Evolutionary conservation across 768 basidiomycete species (phyloP).

Genomic region (Strobilomyces echinocephalus): DNA sequence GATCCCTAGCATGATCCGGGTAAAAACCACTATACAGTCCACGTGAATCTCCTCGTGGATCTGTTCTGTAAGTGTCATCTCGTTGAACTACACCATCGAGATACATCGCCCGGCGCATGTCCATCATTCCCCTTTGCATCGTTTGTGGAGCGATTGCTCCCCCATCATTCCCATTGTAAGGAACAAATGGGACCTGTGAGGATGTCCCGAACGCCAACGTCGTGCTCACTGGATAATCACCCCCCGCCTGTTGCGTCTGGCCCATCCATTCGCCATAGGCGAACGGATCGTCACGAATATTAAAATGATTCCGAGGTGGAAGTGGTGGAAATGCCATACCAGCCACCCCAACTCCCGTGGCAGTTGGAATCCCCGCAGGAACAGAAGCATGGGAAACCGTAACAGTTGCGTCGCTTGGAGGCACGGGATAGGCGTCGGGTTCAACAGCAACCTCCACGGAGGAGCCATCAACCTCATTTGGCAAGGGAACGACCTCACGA

Average conservation of each 20-base stretch:
- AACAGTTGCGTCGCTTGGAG: too few relatives aligned
- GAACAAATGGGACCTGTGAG: background rate
- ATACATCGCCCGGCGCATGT: background rate
- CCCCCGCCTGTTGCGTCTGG: background rate
- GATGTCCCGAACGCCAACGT: too few relatives aligned
- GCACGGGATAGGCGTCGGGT: too few relatives aligned
- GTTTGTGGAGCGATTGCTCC: background rate
- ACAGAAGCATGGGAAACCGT: too few relatives aligned
- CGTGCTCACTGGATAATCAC: background rate
- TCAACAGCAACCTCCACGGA: background rate
- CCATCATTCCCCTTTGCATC: background rate
- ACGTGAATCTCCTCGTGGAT: background rate
- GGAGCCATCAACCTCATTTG: too few relatives aligned
- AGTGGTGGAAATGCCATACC: too few relatives aligned
- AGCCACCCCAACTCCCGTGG: too few relatives aligned
- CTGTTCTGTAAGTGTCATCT: background rate
- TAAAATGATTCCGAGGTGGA: background rate
- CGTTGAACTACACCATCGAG: background rate
- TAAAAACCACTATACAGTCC: background rate
- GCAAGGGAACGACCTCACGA: too few relatives aligned
- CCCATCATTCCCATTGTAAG: background rate
- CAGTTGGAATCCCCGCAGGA: too few relatives aligned
- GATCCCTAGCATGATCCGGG: background rate
- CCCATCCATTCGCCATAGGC: background rate
- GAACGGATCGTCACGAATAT: background rate